Evolutionary conservation across 2,329 filamentous ascomycete genomes (phyloP).

Genomic region (Phoma herbarum): DNA sequence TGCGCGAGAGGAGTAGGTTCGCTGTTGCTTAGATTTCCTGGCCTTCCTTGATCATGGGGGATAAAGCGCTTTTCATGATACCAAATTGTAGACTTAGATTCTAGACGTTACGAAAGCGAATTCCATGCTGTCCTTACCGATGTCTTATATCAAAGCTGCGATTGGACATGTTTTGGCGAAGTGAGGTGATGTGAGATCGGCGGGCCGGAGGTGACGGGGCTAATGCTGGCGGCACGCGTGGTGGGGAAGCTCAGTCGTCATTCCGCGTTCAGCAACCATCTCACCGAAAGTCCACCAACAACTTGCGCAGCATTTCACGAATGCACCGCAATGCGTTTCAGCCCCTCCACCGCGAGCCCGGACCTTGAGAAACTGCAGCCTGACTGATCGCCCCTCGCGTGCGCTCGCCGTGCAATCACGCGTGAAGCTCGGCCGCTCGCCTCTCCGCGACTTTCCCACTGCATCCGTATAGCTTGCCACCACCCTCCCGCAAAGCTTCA

Average conservation of each 20-base stretch:
- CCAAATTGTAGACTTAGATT: not conserved
- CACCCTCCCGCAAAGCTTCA: not conserved
- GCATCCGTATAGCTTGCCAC: slow-evolving; percentile 12
- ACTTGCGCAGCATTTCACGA: not conserved
- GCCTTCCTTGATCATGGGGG: not conserved
- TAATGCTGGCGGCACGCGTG: slow-evolving; percentile 4
- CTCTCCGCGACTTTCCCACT: slow-evolving; percentile 21
- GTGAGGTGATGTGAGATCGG: slow-evolving; percentile 3
- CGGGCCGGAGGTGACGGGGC: not conserved
- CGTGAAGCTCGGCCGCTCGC: slow-evolving; percentile 19
- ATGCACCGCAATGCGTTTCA: slow-evolving; percentile 33
- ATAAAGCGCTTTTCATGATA: not conserved
- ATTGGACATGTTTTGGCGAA: not conserved
- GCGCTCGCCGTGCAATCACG: slow-evolving; percentile 14
- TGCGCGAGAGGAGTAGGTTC: slow-evolving; percentile 68
- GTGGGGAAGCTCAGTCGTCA: slow-evolving; percentile 15
- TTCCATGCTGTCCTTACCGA: not conserved
- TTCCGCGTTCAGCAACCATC: slow-evolving; percentile 11
- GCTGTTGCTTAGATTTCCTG: slow-evolving; percentile 44
- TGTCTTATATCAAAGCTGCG: not conserved
- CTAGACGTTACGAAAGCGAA: not conserved
- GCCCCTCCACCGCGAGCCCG: slow-evolving; percentile 22
- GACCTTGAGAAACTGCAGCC: slow-evolving; percentile 32
- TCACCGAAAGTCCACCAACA: slow-evolving; percentile 4
- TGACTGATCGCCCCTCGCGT: slow-evolving; percentile 29